Percentiles rank a stretch among this genome's conserved stretches.
These are phyloP conservation scores for Microdochium trichocladiopsis DNA, from an alignment of 2,329 filamentous ascomycete species.

Conservation along the genomic window DNA sequence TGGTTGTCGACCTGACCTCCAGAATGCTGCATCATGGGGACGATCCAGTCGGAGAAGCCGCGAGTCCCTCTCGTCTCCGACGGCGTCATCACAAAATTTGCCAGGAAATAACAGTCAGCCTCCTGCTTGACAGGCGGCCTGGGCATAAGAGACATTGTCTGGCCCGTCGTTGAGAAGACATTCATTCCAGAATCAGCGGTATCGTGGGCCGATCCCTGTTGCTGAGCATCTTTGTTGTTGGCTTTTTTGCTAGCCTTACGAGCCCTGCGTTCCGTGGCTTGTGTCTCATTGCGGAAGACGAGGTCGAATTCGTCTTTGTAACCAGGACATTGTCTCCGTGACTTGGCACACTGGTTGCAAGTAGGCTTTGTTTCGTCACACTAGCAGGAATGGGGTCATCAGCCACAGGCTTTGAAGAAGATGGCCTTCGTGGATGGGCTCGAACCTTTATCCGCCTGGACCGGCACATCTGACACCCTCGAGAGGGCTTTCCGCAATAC, in stretches of 20 bases:
- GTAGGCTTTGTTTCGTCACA: constrained; percentile 62
- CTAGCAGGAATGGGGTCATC: constrained; percentile 26
- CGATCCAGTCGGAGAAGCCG: constrained; percentile 52
- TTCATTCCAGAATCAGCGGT: constrained; percentile 2
- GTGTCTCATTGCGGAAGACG: constrained; percentile 66
- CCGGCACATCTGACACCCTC: constrained; percentile 69
- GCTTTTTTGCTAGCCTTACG: constrained; percentile 47
- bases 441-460: constrained; percentile 66
- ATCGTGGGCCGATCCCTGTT: constrained; percentile 5
- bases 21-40: constrained; percentile 45
- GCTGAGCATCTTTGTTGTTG: not conserved
- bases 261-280: constrained; percentile 57
- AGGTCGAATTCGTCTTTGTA: constrained; percentile 68
- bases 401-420: constrained; percentile 4
- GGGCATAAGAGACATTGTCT: constrained; percentile 25
- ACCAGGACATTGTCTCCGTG: constrained; percentile 55
- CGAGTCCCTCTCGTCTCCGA: constrained; percentile 36
- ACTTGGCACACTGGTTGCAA: constrained; percentile 59
- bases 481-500: constrained; percentile 58
- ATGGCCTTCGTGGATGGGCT: not conserved
- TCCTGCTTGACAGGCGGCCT: constrained; percentile 44
- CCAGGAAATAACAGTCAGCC: constrained; percentile 52
- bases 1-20: constrained; percentile 28
- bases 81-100: constrained; percentile 53
- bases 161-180: not conserved